phyloP scores from a whole-genome alignment of 2,329 filamentous ascomycete species.

The Fusarium sp. region DNA sequence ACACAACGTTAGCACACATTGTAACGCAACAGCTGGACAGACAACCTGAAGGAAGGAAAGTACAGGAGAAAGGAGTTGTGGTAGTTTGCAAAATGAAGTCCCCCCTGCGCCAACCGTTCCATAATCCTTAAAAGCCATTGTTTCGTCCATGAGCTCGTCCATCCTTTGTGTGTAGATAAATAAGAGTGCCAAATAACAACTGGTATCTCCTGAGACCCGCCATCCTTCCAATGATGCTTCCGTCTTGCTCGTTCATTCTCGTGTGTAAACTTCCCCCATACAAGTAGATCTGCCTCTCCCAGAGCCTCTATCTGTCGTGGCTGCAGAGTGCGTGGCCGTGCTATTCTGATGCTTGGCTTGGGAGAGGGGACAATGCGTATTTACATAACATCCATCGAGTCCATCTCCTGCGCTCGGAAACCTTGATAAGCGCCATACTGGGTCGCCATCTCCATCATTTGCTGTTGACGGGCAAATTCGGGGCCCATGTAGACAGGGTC shows the following conservation, averaged over 20 bases:
- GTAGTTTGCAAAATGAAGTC: slow-evolving; percentile 35
- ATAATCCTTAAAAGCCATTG: slow-evolving; percentile 18
- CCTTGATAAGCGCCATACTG: slow-evolving; percentile 74
- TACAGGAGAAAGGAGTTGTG: slow-evolving; percentile 25
- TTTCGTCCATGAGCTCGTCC: slow-evolving; percentile 25
- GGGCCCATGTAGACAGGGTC: slow-evolving; percentile 74
- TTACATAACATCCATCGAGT: slow-evolving; percentile 61
- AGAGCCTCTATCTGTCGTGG: slow-evolving; percentile 16
- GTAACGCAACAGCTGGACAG: slow-evolving; percentile 8
- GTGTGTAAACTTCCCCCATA: neutral
- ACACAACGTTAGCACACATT: slow-evolving; percentile 38
- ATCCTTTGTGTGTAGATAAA: slow-evolving; percentile 17
- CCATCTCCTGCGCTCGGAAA: slow-evolving; percentile 55
- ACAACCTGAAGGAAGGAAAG: neutral
- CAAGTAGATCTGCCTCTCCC: slow-evolving; percentile 2
- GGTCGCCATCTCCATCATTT: slow-evolving; percentile 71
- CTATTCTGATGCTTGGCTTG: slow-evolving; percentile 27
- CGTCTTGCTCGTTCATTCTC: neutral
- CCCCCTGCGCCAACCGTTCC: slow-evolving; percentile 30
- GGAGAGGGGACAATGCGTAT: slow-evolving; percentile 3
- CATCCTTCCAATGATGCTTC: slow-evolving; percentile 5
- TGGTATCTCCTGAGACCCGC: neutral
- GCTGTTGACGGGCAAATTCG: slow-evolving; percentile 60
- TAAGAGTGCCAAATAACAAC: slow-evolving; percentile 27
- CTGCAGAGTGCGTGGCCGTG: slow-evolving; percentile 14